Conservation (phyloP, 1,284 basidiomycete genomes). For the Pseudozyma hubeiensis region DNA sequence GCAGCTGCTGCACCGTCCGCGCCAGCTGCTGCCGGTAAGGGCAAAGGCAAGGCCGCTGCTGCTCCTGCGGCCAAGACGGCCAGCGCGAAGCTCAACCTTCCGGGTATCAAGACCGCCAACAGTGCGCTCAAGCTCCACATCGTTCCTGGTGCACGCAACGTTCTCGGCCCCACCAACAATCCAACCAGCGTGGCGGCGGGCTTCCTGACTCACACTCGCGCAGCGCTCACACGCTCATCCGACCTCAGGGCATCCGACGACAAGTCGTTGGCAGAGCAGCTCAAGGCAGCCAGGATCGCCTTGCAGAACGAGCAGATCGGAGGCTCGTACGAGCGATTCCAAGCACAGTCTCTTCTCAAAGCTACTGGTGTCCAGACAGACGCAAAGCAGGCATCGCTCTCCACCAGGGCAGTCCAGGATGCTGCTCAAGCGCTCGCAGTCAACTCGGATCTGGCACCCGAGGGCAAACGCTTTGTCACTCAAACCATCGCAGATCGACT, state of each 20-base stretch:
- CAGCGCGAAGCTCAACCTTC: constrained; percentile 28
- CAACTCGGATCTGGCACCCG: constrained; percentile 32
- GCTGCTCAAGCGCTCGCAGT: constrained; percentile 34
- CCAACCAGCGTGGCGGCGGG: constrained; percentile 29
- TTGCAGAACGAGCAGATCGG: constrained; percentile 40
- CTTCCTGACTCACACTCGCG: constrained; percentile 14
- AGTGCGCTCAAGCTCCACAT: constrained; percentile 45
- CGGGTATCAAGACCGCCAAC: constrained; percentile 38
- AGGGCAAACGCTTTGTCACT: constrained; percentile 27
- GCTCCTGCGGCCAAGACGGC: constrained; percentile 9
- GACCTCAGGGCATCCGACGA: constrained; percentile 11
- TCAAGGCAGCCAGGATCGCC: constrained; percentile 29
- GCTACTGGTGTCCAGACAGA: constrained; percentile 18
- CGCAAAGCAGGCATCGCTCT: background rate
- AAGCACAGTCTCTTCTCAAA: constrained; percentile 11
- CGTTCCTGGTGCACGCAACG: constrained; percentile 30
- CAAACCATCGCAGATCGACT: constrained; percentile 33
- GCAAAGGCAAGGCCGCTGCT: constrained; percentile 27
- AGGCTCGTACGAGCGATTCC: constrained; percentile 35
- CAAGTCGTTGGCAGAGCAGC: constrained; percentile 29
- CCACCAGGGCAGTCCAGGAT: constrained; percentile 23
- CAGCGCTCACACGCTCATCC: background rate
- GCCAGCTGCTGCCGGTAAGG: constrained; percentile 26
- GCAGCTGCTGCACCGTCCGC: constrained; percentile 17
- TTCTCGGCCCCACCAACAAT: constrained; percentile 30